Percentiles rank a stretch among this genome's conserved stretches.
Evolutionary conservation across 768 basidiomycete genomes (phyloP).

Genomic region (Lentinula detonsa): DNA sequence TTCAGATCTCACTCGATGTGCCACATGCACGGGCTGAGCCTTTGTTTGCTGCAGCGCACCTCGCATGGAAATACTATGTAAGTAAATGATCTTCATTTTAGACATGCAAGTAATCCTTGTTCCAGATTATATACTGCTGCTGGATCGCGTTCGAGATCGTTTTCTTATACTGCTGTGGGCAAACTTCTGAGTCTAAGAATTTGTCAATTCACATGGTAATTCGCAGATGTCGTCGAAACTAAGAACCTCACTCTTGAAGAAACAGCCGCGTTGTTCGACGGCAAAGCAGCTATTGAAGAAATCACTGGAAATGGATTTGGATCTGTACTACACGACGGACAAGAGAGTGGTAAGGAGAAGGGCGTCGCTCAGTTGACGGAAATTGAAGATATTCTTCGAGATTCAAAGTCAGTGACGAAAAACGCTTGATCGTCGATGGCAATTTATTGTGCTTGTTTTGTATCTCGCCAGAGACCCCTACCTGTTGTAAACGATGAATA

Average conservation of each 20-base stretch:
- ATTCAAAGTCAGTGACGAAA: background rate
- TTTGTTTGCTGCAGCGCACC: background rate
- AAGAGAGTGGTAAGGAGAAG: background rate
- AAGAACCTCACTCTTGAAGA: constrained; percentile 47
- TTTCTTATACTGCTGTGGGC: constrained; percentile 34
- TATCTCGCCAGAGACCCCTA: no score
- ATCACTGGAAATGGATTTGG: constrained; percentile 11
- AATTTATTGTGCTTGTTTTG: no score
- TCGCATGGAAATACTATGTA: constrained; percentile 39
- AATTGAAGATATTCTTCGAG: background rate
- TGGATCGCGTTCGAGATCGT: constrained; percentile 39
- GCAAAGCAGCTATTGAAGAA: constrained; percentile 30
- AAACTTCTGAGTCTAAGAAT: background rate
- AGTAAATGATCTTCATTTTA: background rate
- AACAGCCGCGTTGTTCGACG: constrained; percentile 52
- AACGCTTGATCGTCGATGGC: background rate
- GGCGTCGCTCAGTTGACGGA: background rate
- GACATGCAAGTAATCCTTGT: background rate
- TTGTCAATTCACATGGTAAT: background rate
- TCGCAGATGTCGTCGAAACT: constrained; percentile 35
- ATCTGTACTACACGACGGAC: background rate
- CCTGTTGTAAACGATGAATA: no score
- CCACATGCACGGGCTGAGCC: background rate
- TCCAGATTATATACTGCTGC: constrained; percentile 37
- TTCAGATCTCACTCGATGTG: background rate